Base-by-base conservation (phyloP, 2,329 filamentous ascomycete genomes). In the Calonectria crousiana region DNA sequence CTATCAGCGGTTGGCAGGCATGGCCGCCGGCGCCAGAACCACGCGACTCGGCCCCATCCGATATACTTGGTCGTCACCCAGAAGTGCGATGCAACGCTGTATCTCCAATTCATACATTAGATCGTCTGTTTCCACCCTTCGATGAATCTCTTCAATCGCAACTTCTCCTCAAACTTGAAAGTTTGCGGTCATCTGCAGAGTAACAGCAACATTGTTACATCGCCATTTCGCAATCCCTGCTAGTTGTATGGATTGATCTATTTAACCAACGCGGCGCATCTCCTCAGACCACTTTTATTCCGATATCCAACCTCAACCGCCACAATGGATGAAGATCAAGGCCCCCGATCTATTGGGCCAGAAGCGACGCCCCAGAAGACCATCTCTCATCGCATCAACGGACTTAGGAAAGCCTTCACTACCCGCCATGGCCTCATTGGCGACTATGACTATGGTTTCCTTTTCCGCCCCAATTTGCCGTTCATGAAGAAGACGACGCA, bases 391-490 rank as follows among this genome's bases (percentile, higher is more conserved):
- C 82, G 82, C 32, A 75, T 81, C 56, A 76, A 78, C 58, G 79
- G 79, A 28, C 47, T 84, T 26, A 75, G 73, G 38, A 85, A 84
- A 73, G 85, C 86, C 8, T 88, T 91, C 76, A 84, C 88, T 69
- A 92, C 90, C 58, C 92, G 88, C 75, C 90, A 95, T 1, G 96
- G 96, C 16, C 89, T 98, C 32, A 84, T 98, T 71, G 96, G 96
- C 76, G 89, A 92, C 79, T 98, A 98, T 84, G 94, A 98, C 88
- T 98, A 98, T 89, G 94, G 84, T 44, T 97, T 95, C 81, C 92
- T 98, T 51, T 98, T 98, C 88, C 92, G 87, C 28, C 94, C 92
- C 1, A 95, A 94, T 78, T 85, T 98, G 28, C 96, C 96, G 0
- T 98, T 98, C 84, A 92, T 97, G 88, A 92, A 90, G 82, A 82